Evolutionary conservation across 2,329 filamentous ascomycete genomes (phyloP), one percentile per base, ranked within the genome.

Genomic region (Trichoderma atroviride): DNA sequence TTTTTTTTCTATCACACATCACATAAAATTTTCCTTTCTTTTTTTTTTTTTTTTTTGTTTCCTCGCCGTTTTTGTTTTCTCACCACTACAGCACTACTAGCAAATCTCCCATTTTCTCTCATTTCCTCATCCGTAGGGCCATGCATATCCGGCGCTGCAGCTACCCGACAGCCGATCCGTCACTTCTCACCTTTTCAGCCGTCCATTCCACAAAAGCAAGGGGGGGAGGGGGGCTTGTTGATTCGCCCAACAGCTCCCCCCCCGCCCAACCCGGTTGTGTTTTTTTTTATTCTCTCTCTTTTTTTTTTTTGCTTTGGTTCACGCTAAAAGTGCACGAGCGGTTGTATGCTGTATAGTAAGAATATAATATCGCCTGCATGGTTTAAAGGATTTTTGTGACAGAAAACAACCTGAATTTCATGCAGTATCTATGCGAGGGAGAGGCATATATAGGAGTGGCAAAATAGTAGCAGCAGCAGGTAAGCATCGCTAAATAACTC

Each of bases 81-180:
- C 40, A 35, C 33, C 33, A 35, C 33, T 35, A n/a, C n/a, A 35
- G 33, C 33, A 35, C 33, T 5, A 13, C 33, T 5, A 13, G n/a
- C 29, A 13, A 16, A 27, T 10, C 33, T 35, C 27, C 52, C 31
- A 52, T 13, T 4, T 13, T 62, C 50, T 69, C 55, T 31, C 66
- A 22, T 33, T 69, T 62, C 52, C 66, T 19, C 40, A 47, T 56
- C 33, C 58, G 58, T 62, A 69, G 47, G 66, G 50, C n/a, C 56
- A 56, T 69, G 66, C 66, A 64, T 64, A 67, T 67, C 55, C 63
- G 53, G 47, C 52, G 55, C 40, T 67, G 55, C 55, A 37, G 55
- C 55, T 67, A 67, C 63, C 63, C 63, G 63, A 27, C 55, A 52
- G 55, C 63, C 63, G 63, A 67, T 67, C 63, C 63, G 63, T 67